These are phyloP conservation scores for Colletotrichum cordylinicola DNA, from an alignment of 2,329 filamentous ascomycete genomes.

Conservation along the genomic window DNA sequence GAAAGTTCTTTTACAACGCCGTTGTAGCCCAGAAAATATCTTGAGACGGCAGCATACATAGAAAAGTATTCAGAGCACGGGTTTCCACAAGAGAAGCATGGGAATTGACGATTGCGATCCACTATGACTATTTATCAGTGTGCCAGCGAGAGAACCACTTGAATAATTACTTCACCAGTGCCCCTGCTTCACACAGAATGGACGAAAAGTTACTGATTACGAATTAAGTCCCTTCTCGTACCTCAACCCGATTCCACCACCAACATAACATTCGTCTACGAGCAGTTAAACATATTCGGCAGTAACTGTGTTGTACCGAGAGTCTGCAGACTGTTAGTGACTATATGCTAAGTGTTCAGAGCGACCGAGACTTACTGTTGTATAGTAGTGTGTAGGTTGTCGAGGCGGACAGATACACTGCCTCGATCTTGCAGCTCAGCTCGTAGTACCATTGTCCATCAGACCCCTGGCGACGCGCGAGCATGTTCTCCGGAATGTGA, in stretches of 20 bases:
- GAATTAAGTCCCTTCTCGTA: neutral
- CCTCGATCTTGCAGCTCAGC: constrained; percentile 44
- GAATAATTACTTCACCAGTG: neutral
- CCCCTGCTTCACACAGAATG: fast-evolving
- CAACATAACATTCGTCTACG: neutral
- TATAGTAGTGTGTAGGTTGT: constrained; percentile 49
- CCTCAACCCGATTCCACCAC: neutral
- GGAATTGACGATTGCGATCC: neutral
- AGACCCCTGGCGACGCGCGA: constrained; percentile 36
- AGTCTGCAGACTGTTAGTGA: constrained; percentile 32
- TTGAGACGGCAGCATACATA: neutral
- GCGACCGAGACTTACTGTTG: constrained; percentile 36
- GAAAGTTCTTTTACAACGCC: neutral
- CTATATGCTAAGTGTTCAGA: neutral
- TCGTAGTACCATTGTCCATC: constrained; percentile 47
- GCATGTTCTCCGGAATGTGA: constrained; percentile 41
- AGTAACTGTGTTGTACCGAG: constrained; percentile 45
- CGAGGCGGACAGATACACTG: constrained; percentile 45
- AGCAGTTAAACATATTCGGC: constrained; percentile 46
- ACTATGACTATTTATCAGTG: neutral
- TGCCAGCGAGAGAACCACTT: neutral
- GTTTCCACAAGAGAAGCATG: neutral
- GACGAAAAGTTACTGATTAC: neutral
- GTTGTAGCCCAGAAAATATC: neutral
- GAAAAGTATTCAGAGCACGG: neutral